Evolutionary conservation across 2,329 filamentous ascomycete genomes (phyloP), one percentile per base, ranked within the genome.

Genomic region (Alternaria brassicicola): DNA sequence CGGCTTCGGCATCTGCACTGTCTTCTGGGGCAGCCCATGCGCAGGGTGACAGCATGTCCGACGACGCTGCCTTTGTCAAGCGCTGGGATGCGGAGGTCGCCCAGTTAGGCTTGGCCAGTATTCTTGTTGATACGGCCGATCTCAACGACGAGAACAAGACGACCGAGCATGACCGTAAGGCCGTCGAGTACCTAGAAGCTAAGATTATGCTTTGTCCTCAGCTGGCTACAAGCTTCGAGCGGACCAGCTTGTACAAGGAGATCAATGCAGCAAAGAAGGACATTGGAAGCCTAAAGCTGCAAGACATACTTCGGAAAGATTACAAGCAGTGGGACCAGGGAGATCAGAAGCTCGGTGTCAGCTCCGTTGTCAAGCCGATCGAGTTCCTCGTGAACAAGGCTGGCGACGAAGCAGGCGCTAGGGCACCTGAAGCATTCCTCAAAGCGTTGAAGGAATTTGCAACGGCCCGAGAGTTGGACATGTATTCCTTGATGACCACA

Each of bases 221-320:
- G 61, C 53, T 78, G 10, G 73, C 75, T 58, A 54, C 64, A 42
- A 67, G 63, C 19, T 91, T 87, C 67, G 79, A 86, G 54, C 80
- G 85, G 6, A 73, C 78, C 0, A 71, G 60, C 3, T 91, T 88
- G 74, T 91, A 85, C 71, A 73, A 82, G 4, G 79, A 85, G 54
- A 83, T 93, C 25, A 80, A 82, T 1, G 76, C 76, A 5, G 88
- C 90, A 5, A 93, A 93, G 76, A 84, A 86, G 62, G 85, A 92
- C 64, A 82, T 95, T 50, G 85, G 83, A 3, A 66, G 72, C 0
- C 78, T 95, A 43, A 80, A 78, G 35, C 76, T 92, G 64, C 79
- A 83, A 21, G 91, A 93, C 66, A 84, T 93, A 36, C 77, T 94
- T 51, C 83, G 89, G 63, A 94, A 94, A 75, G 91, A 96, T 78